phyloP scores from a whole-genome alignment of 306 rosid species.

The Cyamopsis tetragonoloba region DNA sequence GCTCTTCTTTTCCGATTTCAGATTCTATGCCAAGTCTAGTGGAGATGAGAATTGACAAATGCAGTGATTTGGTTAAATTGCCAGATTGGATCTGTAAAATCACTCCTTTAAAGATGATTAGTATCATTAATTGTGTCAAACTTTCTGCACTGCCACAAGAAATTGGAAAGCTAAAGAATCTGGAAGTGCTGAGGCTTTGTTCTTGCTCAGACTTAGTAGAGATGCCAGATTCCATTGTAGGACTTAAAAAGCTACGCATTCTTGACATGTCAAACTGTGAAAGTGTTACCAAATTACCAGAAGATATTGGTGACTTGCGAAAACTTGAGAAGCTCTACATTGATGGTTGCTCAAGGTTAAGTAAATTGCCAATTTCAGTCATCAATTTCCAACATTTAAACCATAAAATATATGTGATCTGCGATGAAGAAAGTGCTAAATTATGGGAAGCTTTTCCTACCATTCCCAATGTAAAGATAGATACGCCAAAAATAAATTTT shows the following conservation, averaged over 20 bases:
- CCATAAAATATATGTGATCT: slow-evolving; percentile 18
- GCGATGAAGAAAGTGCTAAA: slow-evolving; percentile 40
- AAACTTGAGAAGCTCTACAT: slow-evolving; percentile 35
- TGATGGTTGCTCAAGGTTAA: slow-evolving; percentile 34
- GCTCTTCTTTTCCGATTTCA: slow-evolving; percentile 8
- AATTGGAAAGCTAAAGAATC: slow-evolving; percentile 30
- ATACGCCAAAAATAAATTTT: slow-evolving; percentile 14
- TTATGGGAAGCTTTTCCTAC: slow-evolving; percentile 19
- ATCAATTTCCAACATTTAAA: slow-evolving; percentile 7
- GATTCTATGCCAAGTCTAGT: slow-evolving; percentile 38
- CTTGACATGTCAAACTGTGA: slow-evolving; percentile 42
- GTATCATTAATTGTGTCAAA: slow-evolving; percentile 43
- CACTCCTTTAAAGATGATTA: slow-evolving; percentile 29
- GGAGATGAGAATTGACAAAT: slow-evolving; percentile 44
- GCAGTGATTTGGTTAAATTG: slow-evolving; percentile 37
- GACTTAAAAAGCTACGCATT: slow-evolving; percentile 25
- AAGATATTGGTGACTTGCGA: slow-evolving; percentile 36
- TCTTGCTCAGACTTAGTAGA: slow-evolving; percentile 31
- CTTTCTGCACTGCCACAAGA: slow-evolving; percentile 31
- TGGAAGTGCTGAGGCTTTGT: slow-evolving; percentile 40
- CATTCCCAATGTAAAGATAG: slow-evolving; percentile 16
- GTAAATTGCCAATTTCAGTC: slow-evolving; percentile 26
- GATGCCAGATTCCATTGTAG: slow-evolving; percentile 21
- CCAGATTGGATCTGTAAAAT: slow-evolving; percentile 33
- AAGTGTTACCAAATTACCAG: slow-evolving; percentile 26